A percentile compares a stretch with the other conserved stretches of the same genome.
Conservation (phyloP, 306 rosid species). For the Malus sylvestris region DNA sequence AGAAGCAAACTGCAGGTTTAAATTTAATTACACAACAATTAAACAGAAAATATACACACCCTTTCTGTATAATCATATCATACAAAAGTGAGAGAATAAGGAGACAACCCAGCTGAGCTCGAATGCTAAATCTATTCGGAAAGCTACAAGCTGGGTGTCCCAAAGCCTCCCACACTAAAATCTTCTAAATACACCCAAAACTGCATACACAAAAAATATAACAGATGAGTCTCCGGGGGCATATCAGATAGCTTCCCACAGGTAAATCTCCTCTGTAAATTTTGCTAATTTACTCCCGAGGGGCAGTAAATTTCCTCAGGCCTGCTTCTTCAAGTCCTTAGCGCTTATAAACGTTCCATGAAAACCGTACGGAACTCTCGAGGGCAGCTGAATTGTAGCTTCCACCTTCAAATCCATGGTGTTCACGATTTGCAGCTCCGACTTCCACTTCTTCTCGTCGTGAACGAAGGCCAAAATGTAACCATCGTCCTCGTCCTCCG, state of each 20-base stretch:
- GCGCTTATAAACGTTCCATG: constrained; percentile 84
- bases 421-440: constrained; percentile 67
- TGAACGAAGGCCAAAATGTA: constrained; percentile 78
- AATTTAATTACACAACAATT: neutral
- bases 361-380: constrained; percentile 89
- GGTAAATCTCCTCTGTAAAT: constrained; percentile 41
- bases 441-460: constrained; percentile 80
- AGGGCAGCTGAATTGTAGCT: constrained; percentile 70
- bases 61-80: neutral
- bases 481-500: constrained; percentile 62
- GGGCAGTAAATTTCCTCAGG: constrained; percentile 5
- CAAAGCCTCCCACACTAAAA: constrained; percentile 41
- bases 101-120: constrained; percentile 88
- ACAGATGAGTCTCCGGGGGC: constrained; percentile 77
- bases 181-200: constrained; percentile 7
- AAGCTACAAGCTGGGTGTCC: constrained; percentile 78
- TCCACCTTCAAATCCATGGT: constrained; percentile 65
- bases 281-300: neutral
- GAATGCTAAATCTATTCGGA: constrained; percentile 40
- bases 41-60: neutral
- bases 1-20: neutral
- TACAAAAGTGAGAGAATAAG: constrained; percentile 43
- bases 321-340: constrained; percentile 56
- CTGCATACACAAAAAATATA: neutral
- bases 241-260: constrained; percentile 61